These are phyloP conservation scores for Verbascum thapsus DNA, from an alignment of 257 asterid genomes.

Conservation along the genomic window DNA sequence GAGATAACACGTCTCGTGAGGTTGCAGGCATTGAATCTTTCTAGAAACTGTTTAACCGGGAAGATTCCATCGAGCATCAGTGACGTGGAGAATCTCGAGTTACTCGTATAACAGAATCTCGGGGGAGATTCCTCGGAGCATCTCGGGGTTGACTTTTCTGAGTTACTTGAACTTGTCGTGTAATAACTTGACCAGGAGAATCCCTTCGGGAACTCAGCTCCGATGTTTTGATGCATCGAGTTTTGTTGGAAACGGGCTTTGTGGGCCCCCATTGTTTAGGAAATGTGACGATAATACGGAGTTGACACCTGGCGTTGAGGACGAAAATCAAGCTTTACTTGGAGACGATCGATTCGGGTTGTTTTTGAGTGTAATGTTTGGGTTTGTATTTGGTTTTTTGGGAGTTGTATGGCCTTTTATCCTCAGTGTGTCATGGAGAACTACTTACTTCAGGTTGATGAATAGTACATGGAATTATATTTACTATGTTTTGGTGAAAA, in stretches of 20 bases:
- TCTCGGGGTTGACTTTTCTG: slow-evolving; percentile 31
- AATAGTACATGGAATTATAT: background rate
- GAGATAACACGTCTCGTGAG: slow-evolving; percentile 2
- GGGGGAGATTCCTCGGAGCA: slow-evolving; percentile 33
- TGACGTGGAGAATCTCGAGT: slow-evolving; percentile 29
- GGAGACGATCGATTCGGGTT: slow-evolving; percentile 3
- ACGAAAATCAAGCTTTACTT: background rate
- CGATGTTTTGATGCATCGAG: slow-evolving; percentile 7
- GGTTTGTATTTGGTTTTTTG: slow-evolving; percentile 30
- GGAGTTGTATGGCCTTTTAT: slow-evolving; percentile 6
- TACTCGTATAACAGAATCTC: slow-evolving; percentile 38
- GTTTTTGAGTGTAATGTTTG: slow-evolving; percentile 12
- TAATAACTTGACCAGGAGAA: slow-evolving; percentile 32
- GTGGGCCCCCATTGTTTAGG: slow-evolving; percentile 17
- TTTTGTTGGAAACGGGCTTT: slow-evolving; percentile 23
- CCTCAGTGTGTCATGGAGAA: slow-evolving; percentile 16
- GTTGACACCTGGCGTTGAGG: background rate
- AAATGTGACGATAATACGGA: slow-evolving; percentile 18
- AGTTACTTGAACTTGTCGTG: slow-evolving; percentile 40
- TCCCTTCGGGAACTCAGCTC: slow-evolving; percentile 43
- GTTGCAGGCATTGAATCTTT: slow-evolving; percentile 25
- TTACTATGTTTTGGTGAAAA: slow-evolving; percentile 8
- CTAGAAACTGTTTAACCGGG: slow-evolving; percentile 34
- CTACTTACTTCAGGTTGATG: slow-evolving; percentile 11
- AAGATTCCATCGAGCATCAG: slow-evolving; percentile 37